A percentile compares a stretch with the other conserved stretches of the same genome.
phyloP scores from a whole-genome alignment of 208 protist genomes.

The Leishmania arabica region DNA sequence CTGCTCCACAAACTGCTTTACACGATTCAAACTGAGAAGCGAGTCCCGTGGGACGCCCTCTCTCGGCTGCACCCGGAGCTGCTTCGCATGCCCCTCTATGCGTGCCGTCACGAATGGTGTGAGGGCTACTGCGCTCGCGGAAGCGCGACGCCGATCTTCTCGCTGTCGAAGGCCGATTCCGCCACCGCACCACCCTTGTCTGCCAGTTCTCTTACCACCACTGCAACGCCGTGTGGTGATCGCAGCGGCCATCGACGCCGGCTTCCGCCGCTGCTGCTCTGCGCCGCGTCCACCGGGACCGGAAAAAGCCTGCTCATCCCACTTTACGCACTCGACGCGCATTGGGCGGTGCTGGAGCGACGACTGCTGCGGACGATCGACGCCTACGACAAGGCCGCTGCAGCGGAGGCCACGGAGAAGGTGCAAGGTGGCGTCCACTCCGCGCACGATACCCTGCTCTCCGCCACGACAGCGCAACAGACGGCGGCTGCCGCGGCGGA shows the following conservation, averaged over 20 bases:
- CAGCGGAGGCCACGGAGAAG: background rate
- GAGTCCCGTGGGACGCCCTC: conserved; percentile 30
- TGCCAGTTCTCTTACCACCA: background rate
- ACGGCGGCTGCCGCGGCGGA: background rate
- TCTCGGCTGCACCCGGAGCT: conserved; percentile 25
- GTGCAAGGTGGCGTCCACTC: background rate
- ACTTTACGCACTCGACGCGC: conserved; percentile 65
- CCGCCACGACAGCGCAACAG: background rate
- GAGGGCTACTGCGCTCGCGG: conserved; percentile 9
- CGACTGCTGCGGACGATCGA: conserved; percentile 32
- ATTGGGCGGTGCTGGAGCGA: conserved; percentile 56
- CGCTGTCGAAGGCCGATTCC: background rate
- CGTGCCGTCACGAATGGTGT: conserved; percentile 38
- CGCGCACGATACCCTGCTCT: background rate
- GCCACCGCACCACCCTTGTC: background rate
- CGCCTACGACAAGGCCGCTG: conserved; percentile 10
- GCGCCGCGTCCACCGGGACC: conserved; percentile 61
- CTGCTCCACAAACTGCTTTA: conserved; percentile 24
- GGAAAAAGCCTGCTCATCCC: conserved; percentile 78
- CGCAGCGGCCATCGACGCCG: background rate
- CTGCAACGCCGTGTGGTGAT: no score
- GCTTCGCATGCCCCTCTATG: conserved; percentile 31
- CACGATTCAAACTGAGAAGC: conserved; percentile 26
- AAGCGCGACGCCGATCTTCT: conserved; percentile 24
- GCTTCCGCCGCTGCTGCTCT: conserved; percentile 48